Base-by-base conservation (phyloP, 768 basidiomycete genomes). In the Trametes gibbosa region DNA sequence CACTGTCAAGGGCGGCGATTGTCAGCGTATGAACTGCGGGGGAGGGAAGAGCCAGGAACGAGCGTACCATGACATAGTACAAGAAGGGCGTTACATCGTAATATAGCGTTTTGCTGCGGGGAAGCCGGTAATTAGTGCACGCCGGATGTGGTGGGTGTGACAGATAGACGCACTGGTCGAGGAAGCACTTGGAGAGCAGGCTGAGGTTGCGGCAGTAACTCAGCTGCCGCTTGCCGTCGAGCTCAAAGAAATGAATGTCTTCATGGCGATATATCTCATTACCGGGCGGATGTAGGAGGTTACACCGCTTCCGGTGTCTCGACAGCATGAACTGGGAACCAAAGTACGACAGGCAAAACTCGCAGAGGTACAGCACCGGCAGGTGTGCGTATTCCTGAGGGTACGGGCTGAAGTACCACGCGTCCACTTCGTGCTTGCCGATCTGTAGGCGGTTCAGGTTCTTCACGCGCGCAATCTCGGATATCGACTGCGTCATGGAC, bases 351-450 rank as follows among this genome's bases (percentile, higher is more conserved):
- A 98, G 82, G 73, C 97, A 99, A 79, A 96, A 96, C 75, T 99
- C 96, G 86, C 97, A 99, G 70, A 99, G 86, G 80, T 95, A 98
- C 45, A 99, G 82, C 62, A 95, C 78, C 19, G 95, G 94, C 25
- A 96, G 84, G 74, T 98, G 92, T 45, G 97, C 94, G 77, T 92
- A 98, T 76, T 98, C 97, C 75, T 92, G 90, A 12, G 97, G 97
- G 76, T 98, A 99, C 23, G 97, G 97, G 68, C 92, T 95, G 80
- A 98, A 98, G 75, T 99, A 99, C 97, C 97, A 99, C n/a, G 97
- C 89, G 67, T 99, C 97, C 65, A 99, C 92, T 75, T 97, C 93
- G 77, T 97, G 89, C 71, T 84, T 86, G 57, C 97, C 97, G 61
- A 99, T 98, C 72, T 96, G 94, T 27, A 99, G 82, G 58, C 91